Evolutionary conservation across 2,329 filamentous ascomycete genomes (phyloP), one percentile per base, ranked within the genome.

Genomic region (Coleophoma cylindrospora): DNA sequence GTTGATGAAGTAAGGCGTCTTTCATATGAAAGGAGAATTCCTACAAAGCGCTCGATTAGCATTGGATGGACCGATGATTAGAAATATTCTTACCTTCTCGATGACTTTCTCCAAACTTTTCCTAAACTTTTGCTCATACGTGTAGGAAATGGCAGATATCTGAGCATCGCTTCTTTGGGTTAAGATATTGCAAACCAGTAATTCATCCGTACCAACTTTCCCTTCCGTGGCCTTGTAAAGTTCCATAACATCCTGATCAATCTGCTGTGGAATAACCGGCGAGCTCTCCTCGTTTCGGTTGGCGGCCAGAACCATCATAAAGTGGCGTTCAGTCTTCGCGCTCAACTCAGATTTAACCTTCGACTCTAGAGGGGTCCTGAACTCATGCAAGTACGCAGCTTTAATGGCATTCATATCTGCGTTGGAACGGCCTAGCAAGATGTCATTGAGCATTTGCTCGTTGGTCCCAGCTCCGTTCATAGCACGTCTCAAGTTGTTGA

Each of bases 21-120:
- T 91, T 77, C 91, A 97, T 96, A 65, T 97, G 92, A 1, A 92
- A 92, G 0, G 85, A 88, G 69, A 96, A 96, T 62, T 94, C 84
- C 71, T 84, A 53, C 9, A 51, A 34, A 37, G 6, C 45, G 41
- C 46, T 61, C 50, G 62, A 41, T 15, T n/a, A 27, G 13, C 12
- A 27, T n/a, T 64, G 14, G 38, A 7, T 15, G 17, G 11, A n/a
- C 9, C 9, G 27, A 27, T 27, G 27, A 27, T 27, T 27, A 27
- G 17, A 32, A 15, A 32, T 8, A 32, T 10, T 37, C 73, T 69
- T 66, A 83, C 81, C 60, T 81, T 87, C 54, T 83, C 81, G 59
- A 97, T 83, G 45, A 90, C 84, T 34, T 81, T 79, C 56, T 89
- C 84, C 2, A 97, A 75, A 12, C 80, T 73, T 37, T 78, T 79